phyloP scores from a whole-genome alignment of 495 filamentous ascomycete species.

The Rusavskia elegans region DNA sequence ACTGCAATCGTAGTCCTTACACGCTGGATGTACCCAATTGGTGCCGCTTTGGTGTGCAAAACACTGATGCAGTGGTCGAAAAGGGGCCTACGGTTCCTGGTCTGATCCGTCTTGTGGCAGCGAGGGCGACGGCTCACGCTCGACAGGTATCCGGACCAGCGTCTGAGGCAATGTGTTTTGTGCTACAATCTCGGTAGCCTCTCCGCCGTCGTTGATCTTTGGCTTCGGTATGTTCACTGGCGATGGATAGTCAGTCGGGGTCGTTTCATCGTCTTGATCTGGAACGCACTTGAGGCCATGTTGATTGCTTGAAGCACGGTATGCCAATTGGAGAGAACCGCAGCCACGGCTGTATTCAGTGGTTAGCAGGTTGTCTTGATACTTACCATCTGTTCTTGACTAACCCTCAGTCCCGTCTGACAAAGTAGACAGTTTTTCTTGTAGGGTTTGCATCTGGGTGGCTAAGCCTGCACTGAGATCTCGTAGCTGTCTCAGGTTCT shows the following conservation, averaged over 20 bases:
- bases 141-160: constrained; percentile 62
- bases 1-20: too few relatives aligned
- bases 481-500: constrained; percentile 71
- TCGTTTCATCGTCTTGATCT: neutral
- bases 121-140: constrained; percentile 19
- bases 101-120: neutral
- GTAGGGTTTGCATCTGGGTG: constrained; percentile 77
- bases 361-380: neutral
- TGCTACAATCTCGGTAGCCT: constrained; percentile 20
- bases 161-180: constrained; percentile 55
- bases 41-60: neutral
- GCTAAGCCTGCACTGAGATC: constrained; percentile 80
- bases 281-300: constrained; percentile 77
- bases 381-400: neutral
- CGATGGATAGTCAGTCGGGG: neutral
- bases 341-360: constrained; percentile 58
- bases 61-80: neutral
- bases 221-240: constrained; percentile 44
- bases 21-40: neutral
- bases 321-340: constrained; percentile 89
- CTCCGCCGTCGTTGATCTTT: constrained; percentile 28
- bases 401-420: constrained; percentile 86
- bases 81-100: neutral
- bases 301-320: constrained; percentile 85
- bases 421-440: constrained; percentile 74